These are phyloP conservation scores for Potentilla sterilis DNA, from an alignment of 306 rosid species.

Conservation along the genomic window DNA sequence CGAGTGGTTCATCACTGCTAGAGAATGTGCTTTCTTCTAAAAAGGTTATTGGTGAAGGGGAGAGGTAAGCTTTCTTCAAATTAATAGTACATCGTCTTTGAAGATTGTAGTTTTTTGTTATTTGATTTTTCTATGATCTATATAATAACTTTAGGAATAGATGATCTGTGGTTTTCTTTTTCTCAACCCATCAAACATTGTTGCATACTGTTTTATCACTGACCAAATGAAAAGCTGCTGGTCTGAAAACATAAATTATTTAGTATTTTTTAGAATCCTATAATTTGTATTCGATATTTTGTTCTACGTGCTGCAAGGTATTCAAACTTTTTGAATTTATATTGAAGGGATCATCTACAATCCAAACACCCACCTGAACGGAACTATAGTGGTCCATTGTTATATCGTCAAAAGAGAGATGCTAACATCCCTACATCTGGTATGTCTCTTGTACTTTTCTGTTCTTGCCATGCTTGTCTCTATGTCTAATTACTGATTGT, in stretches of 20 bases:
- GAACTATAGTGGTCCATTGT: conserved; percentile 76
- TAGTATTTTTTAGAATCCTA: background rate
- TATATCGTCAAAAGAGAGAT: conserved; percentile 73
- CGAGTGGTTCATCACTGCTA: conserved; percentile 51
- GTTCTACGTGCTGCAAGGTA: conserved; percentile 12
- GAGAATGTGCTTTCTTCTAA: conserved; percentile 49
- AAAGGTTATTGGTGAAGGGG: conserved; percentile 51
- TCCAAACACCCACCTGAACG: conserved; percentile 58
- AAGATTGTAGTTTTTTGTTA: background rate
- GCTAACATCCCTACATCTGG: conserved; percentile 58
- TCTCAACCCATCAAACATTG: background rate
- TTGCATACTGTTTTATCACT: background rate
- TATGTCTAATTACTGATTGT: background rate
- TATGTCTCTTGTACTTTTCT: conserved; percentile 33
- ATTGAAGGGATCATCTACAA: conserved; percentile 76
- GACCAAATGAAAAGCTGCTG: conserved; percentile 1
- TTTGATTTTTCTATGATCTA: conserved; percentile 13
- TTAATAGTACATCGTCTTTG: conserved; percentile 3
- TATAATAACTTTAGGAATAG: conserved; percentile 3
- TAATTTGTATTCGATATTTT: background rate
- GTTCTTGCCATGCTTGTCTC: conserved; percentile 14
- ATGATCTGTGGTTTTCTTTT: background rate
- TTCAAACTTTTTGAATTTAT: conserved; percentile 19
- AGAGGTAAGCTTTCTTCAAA: conserved; percentile 47
- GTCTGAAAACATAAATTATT: background rate